A percentile compares a stretch with the other conserved stretches of the same genome.
Conservation (phyloP, 768 basidiomycete genomes). For the Boletus vinaceobasis region DNA sequence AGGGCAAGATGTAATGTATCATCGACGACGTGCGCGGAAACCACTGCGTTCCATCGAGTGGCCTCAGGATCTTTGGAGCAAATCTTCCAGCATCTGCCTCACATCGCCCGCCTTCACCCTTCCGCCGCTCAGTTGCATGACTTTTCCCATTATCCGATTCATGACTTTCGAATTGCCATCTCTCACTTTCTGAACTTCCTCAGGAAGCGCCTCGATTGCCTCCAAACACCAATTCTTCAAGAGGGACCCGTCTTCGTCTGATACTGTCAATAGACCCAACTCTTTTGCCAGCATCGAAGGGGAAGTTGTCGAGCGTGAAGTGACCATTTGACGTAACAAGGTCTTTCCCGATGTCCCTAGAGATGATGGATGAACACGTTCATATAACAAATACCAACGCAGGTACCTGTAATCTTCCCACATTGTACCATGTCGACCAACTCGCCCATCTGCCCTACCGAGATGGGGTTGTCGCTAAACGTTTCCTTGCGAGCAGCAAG, state of each 20-base stretch:
- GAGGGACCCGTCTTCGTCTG: conserved; percentile 32
- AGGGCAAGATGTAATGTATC: background rate
- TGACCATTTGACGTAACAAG: conserved; percentile 70
- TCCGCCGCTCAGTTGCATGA: conserved; percentile 80
- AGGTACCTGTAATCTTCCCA: conserved; percentile 64
- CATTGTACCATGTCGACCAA: conserved; percentile 72
- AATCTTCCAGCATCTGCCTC: conserved; percentile 45
- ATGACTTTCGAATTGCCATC: conserved; percentile 75
- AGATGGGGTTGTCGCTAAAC: conserved; percentile 57
- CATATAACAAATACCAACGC: background rate
- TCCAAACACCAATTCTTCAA: conserved; percentile 54
- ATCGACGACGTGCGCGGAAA: background rate
- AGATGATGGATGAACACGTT: background rate
- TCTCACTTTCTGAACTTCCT: conserved; percentile 61
- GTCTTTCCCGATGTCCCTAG: conserved; percentile 76
- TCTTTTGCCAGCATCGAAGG: conserved; percentile 46
- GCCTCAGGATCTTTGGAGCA: conserved; percentile 31
- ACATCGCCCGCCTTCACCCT: conserved; percentile 69
- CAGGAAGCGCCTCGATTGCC: conserved; percentile 64
- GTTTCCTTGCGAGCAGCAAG: conserved; percentile 57
- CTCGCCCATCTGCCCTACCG: conserved; percentile 63
- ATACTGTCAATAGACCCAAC: conserved; percentile 45
- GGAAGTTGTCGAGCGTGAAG: conserved; percentile 35
- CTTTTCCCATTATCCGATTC: conserved; percentile 43
- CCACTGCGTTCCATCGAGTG: too few relatives aligned